Conservation (phyloP, 371 early-diverging fungal species). For the Dinochytrium kinnereticum region DNA sequence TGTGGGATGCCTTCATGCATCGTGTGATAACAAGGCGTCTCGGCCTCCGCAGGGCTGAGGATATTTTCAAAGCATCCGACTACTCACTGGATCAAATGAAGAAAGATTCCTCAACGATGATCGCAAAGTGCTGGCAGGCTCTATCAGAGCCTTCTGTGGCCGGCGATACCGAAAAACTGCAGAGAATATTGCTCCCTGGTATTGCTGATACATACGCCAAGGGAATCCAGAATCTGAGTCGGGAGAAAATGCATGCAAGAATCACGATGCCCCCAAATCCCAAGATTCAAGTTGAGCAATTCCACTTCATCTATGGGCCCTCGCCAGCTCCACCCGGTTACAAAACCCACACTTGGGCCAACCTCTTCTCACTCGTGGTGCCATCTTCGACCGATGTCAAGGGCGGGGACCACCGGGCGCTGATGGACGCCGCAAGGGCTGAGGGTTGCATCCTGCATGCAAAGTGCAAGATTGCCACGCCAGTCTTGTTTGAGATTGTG, state of each 20-base stretch:
- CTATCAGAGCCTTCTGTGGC: neutral
- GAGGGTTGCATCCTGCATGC: neutral
- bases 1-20: neutral
- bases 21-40: neutral
- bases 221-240: neutral
- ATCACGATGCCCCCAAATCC: neutral
- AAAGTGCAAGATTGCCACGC: neutral
- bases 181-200: neutral
- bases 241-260: neutral
- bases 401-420: neutral
- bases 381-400: neutral
- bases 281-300: neutral
- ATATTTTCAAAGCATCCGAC: neutral
- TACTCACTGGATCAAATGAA: neutral
- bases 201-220: neutral
- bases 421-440: neutral
- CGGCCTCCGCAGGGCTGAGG: neutral
- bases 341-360: neutral
- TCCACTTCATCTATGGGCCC: neutral
- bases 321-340: neutral
- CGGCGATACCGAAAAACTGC: neutral
- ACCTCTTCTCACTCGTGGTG: neutral
- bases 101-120: neutral
- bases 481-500: neutral
- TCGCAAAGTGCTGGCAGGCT: neutral